A percentile compares a stretch with the other conserved stretches of the same genome.
These are phyloP conservation scores for Pleurotus sapidus DNA, from an alignment of 768 basidiomycete genomes.

Conservation along the genomic window DNA sequence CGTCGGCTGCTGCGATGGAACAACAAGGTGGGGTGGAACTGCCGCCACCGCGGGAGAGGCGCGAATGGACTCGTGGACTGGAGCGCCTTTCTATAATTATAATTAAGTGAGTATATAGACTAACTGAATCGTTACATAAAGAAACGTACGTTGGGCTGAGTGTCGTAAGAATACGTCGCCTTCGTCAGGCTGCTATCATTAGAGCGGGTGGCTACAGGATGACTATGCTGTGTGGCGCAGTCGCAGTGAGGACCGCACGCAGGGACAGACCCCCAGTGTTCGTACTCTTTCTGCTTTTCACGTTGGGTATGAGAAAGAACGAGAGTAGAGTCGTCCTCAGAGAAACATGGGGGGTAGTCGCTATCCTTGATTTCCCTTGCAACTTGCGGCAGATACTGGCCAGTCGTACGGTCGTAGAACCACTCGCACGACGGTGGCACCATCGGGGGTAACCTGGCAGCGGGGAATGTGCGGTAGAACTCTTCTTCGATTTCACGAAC, in stretches of 20 bases:
- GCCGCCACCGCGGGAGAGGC: not conserved
- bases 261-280: too few relatives aligned
- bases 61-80: not conserved
- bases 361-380: not conserved
- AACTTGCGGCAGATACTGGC: not conserved
- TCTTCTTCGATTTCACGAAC: not conserved
- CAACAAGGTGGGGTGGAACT: conserved; percentile 4
- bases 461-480: conserved; percentile 2
- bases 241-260: not conserved
- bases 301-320: too few relatives aligned
- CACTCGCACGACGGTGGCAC: not conserved
- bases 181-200: not conserved
- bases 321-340: not conserved
- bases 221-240: not conserved
- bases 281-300: too few relatives aligned
- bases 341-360: not conserved
- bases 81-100: not conserved
- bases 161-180: not conserved
- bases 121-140: not conserved
- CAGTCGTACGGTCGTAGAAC: not conserved
- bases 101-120: too few relatives aligned
- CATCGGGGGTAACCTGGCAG: not conserved
- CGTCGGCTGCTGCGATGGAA: conserved; percentile 9
- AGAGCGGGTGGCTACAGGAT: not conserved
- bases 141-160: not conserved